Conservation (phyloP, 352 stramenopile species). For the Pythium monospermum region DNA sequence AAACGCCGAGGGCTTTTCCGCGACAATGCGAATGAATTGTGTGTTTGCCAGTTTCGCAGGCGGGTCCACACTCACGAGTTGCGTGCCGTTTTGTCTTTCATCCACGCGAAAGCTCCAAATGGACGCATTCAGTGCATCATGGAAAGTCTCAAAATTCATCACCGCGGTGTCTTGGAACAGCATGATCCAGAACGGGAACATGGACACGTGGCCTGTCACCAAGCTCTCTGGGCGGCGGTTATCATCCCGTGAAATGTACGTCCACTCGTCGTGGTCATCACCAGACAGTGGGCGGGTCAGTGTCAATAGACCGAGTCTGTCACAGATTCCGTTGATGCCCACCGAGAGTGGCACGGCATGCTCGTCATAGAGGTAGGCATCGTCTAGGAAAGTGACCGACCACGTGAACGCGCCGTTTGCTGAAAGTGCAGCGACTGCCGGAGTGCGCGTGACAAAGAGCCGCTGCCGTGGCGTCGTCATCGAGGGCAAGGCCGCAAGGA, state of each 20-base stretch:
- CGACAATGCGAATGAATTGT: constrained; percentile 62
- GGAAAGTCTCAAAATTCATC: constrained; percentile 57
- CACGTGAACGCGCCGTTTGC: constrained; percentile 51
- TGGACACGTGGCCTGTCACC: constrained; percentile 26
- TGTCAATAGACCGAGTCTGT: constrained; percentile 27
- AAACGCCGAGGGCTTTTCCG: constrained; percentile 28
- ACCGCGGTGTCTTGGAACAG: constrained; percentile 56
- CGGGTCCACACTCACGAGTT: constrained; percentile 40
- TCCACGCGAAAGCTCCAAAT: constrained; percentile 46
- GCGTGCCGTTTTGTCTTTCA: constrained; percentile 16
- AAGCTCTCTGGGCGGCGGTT: constrained; percentile 12
- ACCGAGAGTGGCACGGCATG: constrained; percentile 22
- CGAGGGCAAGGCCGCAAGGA: constrained; percentile 29
- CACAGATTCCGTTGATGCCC: constrained; percentile 34
- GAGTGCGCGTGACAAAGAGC: constrained; percentile 46
- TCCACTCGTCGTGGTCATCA: constrained; percentile 35
- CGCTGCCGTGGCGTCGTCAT: not conserved
- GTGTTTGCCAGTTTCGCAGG: constrained; percentile 31
- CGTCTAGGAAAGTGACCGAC: constrained; percentile 62
- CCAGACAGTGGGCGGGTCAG: constrained; percentile 28
- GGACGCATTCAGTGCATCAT: constrained; percentile 37
- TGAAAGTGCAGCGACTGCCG: constrained; percentile 24
- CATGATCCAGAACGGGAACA: constrained; percentile 80
- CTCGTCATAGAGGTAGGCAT: constrained; percentile 17
- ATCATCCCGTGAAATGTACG: constrained; percentile 29